Evolutionary conservation across 768 basidiomycete genomes (phyloP).

Genomic region (Clitopilus hobsonii): DNA sequence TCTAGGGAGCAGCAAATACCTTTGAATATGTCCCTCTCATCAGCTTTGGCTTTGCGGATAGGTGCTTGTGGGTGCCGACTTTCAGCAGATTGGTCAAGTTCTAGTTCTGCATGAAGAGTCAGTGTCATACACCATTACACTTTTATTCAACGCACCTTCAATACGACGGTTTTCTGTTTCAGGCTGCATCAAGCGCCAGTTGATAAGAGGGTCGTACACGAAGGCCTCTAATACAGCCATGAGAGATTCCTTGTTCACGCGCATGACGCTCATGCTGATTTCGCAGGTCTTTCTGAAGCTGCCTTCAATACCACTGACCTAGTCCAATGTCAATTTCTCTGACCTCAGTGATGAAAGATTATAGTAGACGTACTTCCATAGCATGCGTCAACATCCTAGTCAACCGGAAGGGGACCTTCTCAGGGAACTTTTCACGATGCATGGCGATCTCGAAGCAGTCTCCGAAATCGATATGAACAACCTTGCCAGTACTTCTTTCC

Average conservation of each 20-base stretch:
- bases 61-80: slow-evolving; percentile 74
- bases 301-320: slow-evolving; percentile 98
- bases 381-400: slow-evolving; percentile 98
- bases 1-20: slow-evolving; percentile 38
- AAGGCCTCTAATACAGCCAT: slow-evolving; percentile 99
- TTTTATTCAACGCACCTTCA: slow-evolving; percentile 44
- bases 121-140: slow-evolving; percentile 4
- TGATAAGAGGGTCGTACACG: slow-evolving; percentile 97
- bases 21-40: slow-evolving; percentile 92
- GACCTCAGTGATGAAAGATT: slow-evolving; percentile 1
- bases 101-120: slow-evolving; percentile 34
- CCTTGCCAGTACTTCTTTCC: slow-evolving; percentile 87
- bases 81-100: slow-evolving; percentile 56
- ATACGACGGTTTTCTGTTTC: slow-evolving; percentile 69
- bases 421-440: slow-evolving; percentile 98
- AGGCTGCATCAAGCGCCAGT: slow-evolving; percentile 89
- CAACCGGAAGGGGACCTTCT: slow-evolving; percentile 96
- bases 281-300: slow-evolving; percentile 95
- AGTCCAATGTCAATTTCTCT: slow-evolving; percentile 7
- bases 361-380: slow-evolving; percentile 74
- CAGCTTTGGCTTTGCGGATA: slow-evolving; percentile 77
- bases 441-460: slow-evolving; percentile 99
- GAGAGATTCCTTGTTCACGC: slow-evolving; percentile 97
- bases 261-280: slow-evolving; percentile 94
- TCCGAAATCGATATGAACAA: slow-evolving; percentile 96